phyloP scores from a whole-genome alignment of 2,329 filamentous ascomycete genomes.

The Neobulgaria alba region DNA sequence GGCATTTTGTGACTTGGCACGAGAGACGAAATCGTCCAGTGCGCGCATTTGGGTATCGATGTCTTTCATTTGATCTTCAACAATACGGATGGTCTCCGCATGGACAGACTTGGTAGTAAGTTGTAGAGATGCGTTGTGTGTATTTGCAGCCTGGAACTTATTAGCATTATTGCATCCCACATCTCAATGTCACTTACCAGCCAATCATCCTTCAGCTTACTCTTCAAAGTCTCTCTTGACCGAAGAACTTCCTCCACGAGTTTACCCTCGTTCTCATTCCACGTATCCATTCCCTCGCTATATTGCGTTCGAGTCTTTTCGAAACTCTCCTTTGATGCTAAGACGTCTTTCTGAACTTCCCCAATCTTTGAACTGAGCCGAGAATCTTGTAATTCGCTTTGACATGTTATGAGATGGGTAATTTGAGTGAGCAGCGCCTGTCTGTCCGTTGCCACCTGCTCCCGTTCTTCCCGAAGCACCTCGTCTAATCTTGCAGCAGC shows the following conservation, averaged over 20 bases:
- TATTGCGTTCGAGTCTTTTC: conserved; percentile 59
- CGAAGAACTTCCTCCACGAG: conserved; percentile 63
- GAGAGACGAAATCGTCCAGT: conserved; percentile 81
- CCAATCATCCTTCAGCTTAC: conserved; percentile 80
- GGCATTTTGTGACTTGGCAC: conserved; percentile 73
- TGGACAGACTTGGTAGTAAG: conserved; percentile 80
- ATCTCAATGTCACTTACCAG: conserved; percentile 44
- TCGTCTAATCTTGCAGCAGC: conserved; percentile 60
- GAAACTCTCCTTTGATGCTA: conserved; percentile 54
- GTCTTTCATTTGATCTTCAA: conserved; percentile 80
- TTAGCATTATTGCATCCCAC: conserved; percentile 7
- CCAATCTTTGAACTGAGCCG: conserved; percentile 58
- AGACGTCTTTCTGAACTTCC: conserved; percentile 55
- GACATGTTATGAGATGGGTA: conserved; percentile 63
- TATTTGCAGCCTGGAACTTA: conserved; percentile 52
- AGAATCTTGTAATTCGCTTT: conserved; percentile 63
- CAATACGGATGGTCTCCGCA: conserved; percentile 79
- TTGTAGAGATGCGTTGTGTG: conserved; percentile 77
- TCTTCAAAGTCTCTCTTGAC: conserved; percentile 71
- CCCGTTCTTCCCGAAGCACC: conserved; percentile 67
- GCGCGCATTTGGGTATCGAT: conserved; percentile 83
- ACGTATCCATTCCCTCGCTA: conserved; percentile 62
- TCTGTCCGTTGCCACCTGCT: conserved; percentile 64
- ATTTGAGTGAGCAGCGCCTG: conserved; percentile 70
- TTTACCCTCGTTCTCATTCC: conserved; percentile 59